These are phyloP conservation scores for Penicillium aurantiogriseum DNA, from an alignment of 2,329 filamentous ascomycete species.

Conservation along the genomic window DNA sequence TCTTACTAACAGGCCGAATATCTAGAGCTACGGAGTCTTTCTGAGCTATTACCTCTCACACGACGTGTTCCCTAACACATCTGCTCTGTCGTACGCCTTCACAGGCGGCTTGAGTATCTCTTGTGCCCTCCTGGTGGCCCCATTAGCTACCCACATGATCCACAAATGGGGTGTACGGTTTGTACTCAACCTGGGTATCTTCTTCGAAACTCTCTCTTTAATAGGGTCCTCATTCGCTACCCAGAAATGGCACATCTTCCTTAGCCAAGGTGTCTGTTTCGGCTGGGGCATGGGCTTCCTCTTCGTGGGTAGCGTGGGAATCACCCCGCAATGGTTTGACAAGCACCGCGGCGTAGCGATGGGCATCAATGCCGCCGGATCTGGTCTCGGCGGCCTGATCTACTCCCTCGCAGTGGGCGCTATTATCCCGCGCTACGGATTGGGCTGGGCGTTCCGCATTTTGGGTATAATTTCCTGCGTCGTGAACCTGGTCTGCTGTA, in stretches of 20 bases:
- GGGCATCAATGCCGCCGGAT: constrained; percentile 58
- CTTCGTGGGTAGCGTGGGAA: constrained; percentile 56
- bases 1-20: background rate
- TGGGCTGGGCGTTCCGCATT: constrained; percentile 62
- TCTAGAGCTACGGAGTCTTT: constrained; percentile 55
- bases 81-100: constrained; percentile 58
- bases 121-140: constrained; percentile 57
- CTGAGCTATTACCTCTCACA: constrained; percentile 58
- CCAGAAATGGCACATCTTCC: constrained; percentile 60
- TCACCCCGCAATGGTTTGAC: constrained; percentile 63
- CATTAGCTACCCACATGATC: constrained; percentile 55
- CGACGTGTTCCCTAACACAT: constrained; percentile 55
- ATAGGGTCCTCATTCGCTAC: constrained; percentile 58
- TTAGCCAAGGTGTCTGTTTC: constrained; percentile 61
- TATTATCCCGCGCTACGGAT: constrained; percentile 56
- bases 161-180: constrained; percentile 53
- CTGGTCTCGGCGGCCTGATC: constrained; percentile 58
- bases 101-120: constrained; percentile 61
- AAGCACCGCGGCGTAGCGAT: constrained; percentile 58
- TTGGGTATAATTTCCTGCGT: constrained; percentile 56
- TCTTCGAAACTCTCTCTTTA: constrained; percentile 54
- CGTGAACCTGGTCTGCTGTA: constrained; percentile 53
- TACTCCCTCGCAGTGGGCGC: constrained; percentile 59
- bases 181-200: constrained; percentile 56
- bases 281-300: constrained; percentile 63